Evolutionary conservation across 1,139 yeast species (phyloP), one percentile per base, ranked within the genome.

Genomic region (Wickerhamomyces sp.): DNA sequence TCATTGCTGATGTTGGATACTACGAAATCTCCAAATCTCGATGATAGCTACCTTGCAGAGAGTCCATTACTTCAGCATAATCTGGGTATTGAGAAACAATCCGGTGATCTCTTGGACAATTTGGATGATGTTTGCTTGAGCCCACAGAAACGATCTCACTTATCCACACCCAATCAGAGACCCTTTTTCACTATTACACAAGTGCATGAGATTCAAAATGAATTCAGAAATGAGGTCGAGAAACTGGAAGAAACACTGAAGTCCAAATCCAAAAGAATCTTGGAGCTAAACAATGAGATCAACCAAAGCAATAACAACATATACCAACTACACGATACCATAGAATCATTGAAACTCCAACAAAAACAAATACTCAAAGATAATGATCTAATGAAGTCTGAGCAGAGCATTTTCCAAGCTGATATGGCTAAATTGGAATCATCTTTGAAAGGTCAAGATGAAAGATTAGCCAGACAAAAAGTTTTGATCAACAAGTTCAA

Each of bases 211-310:
- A 72, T 79, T 58, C 78, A 76, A 63, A 60, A 72, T 40, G 81
- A 77, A 39, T 78, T 75, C 57, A 81, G 79, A 54, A 76, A 66
- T 23, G 80, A 79, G 59, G 74, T 72, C 61, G 69, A 73, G 51
- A 73, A 72, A 53, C 75, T 81, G 65, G 78, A 77, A 63, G 62
- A 69, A 44, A 71, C 68, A 45, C 60, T 81, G 66, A 75, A 73
- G 39, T 75, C 69, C 45, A 85, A 80, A 62, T 76, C 68, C 27
- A 60, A 57, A 42, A 62, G 61, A 39, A 58, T 69, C 35, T 49
- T 57, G 46, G 58, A 54, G 43, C 57, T 62, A 47, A 66, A 62
- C 45, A 54, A 57, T 49, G 49, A 58, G 18, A 40, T 61, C 9
- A 49, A 49, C 14, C 41, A 49, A 6, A 39, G 53, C 9, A 51